Evolutionary conservation across 495 filamentous ascomycete genomes (phyloP).

Genomic region (Echria macrotheca): DNA sequence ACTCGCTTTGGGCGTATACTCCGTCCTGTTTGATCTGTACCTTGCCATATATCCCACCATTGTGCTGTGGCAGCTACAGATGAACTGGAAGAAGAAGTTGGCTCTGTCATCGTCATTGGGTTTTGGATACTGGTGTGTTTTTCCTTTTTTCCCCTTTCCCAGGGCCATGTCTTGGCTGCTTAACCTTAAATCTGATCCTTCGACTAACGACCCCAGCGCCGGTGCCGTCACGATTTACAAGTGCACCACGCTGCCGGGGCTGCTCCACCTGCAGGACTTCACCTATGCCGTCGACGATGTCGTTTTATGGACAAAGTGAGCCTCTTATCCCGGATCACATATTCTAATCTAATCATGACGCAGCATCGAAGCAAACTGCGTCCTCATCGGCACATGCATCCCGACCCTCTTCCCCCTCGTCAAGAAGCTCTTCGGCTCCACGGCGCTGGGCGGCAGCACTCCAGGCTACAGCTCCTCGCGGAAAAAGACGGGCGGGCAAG

Average conservation of each 20-base stretch:
- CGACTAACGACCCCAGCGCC: conserved; percentile 10
- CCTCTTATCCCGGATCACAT: no score
- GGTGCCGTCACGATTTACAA: conserved; percentile 19
- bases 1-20: conserved; percentile 13
- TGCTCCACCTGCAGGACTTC: conserved; percentile 15
- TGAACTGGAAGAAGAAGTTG: conserved; percentile 25
- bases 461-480: not conserved
- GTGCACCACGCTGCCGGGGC: conserved; percentile 14
- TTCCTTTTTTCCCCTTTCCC: no score
- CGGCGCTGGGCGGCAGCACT: conserved; percentile 12
- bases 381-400: conserved; percentile 22
- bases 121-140: conserved; percentile 24
- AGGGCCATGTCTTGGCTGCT: no score
- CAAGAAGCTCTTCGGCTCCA: conserved; percentile 16
- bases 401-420: conserved; percentile 21
- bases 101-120: conserved; percentile 18
- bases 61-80: conserved; percentile 40
- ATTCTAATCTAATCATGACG: no score
- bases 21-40: conserved; percentile 25
- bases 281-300: conserved; percentile 22
- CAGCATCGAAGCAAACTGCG: conserved; percentile 23
- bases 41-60: conserved; percentile 33
- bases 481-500: not conserved
- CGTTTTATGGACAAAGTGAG: conserved; percentile 25
- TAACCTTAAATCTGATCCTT: no score